phyloP scores from a whole-genome alignment of 257 asterid genomes.

The Primulina eburnea region DNA sequence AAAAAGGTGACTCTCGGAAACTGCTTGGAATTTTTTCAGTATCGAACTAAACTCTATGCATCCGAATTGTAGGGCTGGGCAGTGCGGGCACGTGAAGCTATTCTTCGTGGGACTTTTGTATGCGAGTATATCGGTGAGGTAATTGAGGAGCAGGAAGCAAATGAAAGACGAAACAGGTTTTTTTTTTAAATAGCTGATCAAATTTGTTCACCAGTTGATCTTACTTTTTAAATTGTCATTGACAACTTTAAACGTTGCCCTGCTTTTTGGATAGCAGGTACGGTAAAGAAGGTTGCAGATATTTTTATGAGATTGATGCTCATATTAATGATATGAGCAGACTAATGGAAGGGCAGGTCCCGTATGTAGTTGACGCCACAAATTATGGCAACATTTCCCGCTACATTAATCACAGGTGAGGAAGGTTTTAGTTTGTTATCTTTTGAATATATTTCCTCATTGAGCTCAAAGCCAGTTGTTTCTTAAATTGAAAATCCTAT shows the following conservation, averaged over 20 bases:
- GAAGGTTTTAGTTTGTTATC: constrained; percentile 3
- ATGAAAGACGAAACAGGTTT: constrained; percentile 75
- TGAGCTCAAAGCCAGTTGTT: constrained; percentile 4
- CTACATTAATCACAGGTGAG: constrained; percentile 93
- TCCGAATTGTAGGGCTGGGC: constrained; percentile 90
- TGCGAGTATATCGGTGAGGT: constrained; percentile 97
- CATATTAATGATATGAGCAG: constrained; percentile 77
- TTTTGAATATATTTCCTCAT: background rate
- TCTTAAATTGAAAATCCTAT: background rate
- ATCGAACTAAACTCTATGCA: constrained; percentile 10
- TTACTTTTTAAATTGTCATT: background rate
- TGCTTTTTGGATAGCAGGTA: constrained; percentile 48
- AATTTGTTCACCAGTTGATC: background rate
- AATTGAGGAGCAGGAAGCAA: constrained; percentile 77
- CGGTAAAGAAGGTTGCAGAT: constrained; percentile 55
- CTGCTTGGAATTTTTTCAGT: constrained; percentile 1
- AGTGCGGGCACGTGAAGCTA: constrained; percentile 80
- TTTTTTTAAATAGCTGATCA: constrained; percentile 3
- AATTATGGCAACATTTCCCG: constrained; percentile 92
- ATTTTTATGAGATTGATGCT: constrained; percentile 69
- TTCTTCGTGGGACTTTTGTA: constrained; percentile 83
- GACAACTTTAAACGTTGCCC: background rate
- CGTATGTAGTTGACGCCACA: constrained; percentile 80
- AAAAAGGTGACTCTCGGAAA: constrained; percentile 52
- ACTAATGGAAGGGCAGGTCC: constrained; percentile 69